These are phyloP conservation scores for Pilasporangium apinafurcum DNA, from an alignment of 352 stramenopile species.

Conservation along the genomic window DNA sequence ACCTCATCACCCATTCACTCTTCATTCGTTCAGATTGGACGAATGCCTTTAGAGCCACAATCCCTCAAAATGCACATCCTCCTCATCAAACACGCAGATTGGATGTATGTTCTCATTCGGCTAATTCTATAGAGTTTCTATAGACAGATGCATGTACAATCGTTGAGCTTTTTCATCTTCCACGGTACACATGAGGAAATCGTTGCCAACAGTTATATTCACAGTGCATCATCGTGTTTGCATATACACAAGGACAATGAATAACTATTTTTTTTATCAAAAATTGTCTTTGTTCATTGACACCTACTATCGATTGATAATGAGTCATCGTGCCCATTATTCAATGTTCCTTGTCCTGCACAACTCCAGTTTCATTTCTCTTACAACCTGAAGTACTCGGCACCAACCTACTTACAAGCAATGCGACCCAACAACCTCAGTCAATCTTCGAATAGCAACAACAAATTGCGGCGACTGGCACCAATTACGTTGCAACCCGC, in stretches of 20 bases:
- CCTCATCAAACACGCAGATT: no score
- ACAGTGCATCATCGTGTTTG: constrained; percentile 1
- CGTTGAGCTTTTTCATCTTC: neutral
- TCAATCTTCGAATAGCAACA: neutral
- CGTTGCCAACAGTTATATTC: neutral
- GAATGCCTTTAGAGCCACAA: neutral
- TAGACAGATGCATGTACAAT: neutral
- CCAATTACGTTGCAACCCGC: neutral
- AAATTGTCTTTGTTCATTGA: neutral
- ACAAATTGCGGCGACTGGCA: neutral
- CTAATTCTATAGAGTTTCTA: neutral
- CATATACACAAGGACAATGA: no score
- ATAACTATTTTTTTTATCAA: no score
- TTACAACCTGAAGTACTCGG: no score
- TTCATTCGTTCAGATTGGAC: neutral
- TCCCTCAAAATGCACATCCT: no score
- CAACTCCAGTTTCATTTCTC: neutral
- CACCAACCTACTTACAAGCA: no score
- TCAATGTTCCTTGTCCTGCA: neutral
- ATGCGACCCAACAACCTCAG: neutral
- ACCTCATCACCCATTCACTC: neutral
- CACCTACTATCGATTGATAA: neutral
- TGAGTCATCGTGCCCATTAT: neutral
- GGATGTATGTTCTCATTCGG: neutral
- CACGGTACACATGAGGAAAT: neutral